These are phyloP conservation scores for Leccinum barrowsii DNA, from an alignment of 768 basidiomycete species.

Conservation along the genomic window DNA sequence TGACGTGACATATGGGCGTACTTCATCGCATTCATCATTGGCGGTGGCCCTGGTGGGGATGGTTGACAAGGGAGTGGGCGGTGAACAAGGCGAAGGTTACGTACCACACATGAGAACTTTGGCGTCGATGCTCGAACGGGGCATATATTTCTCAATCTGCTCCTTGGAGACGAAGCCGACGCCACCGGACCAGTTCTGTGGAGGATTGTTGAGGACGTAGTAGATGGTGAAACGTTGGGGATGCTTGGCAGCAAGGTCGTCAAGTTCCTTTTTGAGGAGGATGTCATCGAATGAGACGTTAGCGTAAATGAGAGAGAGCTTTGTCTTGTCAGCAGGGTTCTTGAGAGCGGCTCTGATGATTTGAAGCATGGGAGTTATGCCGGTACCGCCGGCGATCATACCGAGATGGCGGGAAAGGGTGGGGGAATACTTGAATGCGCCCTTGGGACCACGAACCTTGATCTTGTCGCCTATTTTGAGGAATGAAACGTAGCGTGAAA, in stretches of 20 bases:
- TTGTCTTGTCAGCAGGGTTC: slow-evolving; percentile 83
- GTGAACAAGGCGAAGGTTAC: slow-evolving; percentile 27
- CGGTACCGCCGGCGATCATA: slow-evolving; percentile 99
- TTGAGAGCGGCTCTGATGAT: slow-evolving; percentile 92
- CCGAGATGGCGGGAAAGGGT: slow-evolving; percentile 74
- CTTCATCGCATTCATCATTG: slow-evolving; percentile 81
- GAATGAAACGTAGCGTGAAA: slow-evolving; percentile 79
- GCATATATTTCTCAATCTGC: slow-evolving; percentile 81
- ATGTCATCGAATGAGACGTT: slow-evolving; percentile 94
- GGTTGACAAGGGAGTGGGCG: background rate
- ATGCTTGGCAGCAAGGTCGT: slow-evolving; percentile 65
- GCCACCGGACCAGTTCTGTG: slow-evolving; percentile 81
- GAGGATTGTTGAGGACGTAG: slow-evolving; percentile 95
- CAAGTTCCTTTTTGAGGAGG: slow-evolving; percentile 83
- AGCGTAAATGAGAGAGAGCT: slow-evolving; percentile 88
- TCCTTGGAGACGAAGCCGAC: slow-evolving; percentile 92
- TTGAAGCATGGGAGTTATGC: slow-evolving; percentile 99
- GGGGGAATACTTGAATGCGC: slow-evolving; percentile 83
- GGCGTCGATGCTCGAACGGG: slow-evolving; percentile 59
- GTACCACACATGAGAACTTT: slow-evolving; percentile 87
- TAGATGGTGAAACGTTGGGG: slow-evolving; percentile 70
- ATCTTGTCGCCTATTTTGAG: slow-evolving; percentile 87
- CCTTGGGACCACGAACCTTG: slow-evolving; percentile 94
- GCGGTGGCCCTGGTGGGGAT: slow-evolving; percentile 53
- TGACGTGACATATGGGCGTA: slow-evolving; percentile 31